phyloP scores from a whole-genome alignment of 495 filamentous ascomycete genomes.

The Hyphodiscus hymeniophilus region DNA sequence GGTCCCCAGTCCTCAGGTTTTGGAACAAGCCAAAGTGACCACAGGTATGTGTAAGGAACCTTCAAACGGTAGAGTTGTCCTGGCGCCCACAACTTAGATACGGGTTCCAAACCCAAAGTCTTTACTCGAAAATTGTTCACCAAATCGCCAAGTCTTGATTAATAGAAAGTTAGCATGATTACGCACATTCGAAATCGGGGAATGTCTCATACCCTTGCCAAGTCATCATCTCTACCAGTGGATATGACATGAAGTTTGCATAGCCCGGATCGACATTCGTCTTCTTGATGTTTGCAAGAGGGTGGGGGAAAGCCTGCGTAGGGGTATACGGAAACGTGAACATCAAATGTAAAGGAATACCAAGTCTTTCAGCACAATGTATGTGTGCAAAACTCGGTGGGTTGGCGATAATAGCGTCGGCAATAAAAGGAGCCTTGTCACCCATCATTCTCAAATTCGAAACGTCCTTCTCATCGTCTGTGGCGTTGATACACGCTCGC shows the following conservation, averaged over 20 bases:
- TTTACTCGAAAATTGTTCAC: constrained; percentile 59
- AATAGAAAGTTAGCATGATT: too few relatives aligned
- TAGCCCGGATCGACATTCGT: constrained; percentile 36
- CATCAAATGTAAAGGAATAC: constrained; percentile 55
- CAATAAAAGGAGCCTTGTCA: constrained; percentile 44
- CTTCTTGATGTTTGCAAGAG: constrained; percentile 41
- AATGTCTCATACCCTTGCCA: too few relatives aligned
- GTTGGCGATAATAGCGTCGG: constrained; percentile 61
- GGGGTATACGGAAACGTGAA: constrained; percentile 62
- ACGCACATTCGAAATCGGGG: too few relatives aligned
- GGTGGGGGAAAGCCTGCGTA: constrained; percentile 43
- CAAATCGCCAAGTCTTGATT: constrained; percentile 58
- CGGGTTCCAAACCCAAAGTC: constrained; percentile 52
- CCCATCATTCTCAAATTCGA: constrained; percentile 45
- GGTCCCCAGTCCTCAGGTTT: constrained; percentile 63
- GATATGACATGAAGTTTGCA: constrained; percentile 64
- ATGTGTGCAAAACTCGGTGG: constrained; percentile 52
- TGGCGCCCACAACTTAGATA: constrained; percentile 58
- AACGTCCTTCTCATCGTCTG: constrained; percentile 38
- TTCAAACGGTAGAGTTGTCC: constrained; percentile 50
- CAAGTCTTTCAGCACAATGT: constrained; percentile 54
- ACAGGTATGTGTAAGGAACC: constrained; percentile 70
- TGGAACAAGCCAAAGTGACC: constrained; percentile 66
- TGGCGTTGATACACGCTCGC: constrained; percentile 55
- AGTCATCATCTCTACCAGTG: constrained; percentile 64